These are phyloP conservation scores for Clavaria fumosa DNA, from an alignment of 768 basidiomycete species.

Conservation along the genomic window DNA sequence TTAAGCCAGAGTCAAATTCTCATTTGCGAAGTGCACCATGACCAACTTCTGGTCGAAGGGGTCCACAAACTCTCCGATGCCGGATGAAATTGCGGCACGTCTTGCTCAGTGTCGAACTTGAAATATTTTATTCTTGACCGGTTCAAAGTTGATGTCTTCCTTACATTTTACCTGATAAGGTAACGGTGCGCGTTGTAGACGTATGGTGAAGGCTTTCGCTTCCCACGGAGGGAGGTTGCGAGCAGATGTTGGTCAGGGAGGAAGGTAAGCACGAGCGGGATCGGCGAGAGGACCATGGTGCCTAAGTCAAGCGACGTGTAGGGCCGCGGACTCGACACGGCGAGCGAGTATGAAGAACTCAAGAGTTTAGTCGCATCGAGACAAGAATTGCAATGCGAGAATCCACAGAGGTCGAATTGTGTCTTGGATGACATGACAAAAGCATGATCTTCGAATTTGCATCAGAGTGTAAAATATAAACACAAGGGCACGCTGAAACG, in stretches of 20 bases:
- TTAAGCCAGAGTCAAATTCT: slow-evolving; percentile 37
- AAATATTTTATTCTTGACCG: slow-evolving; percentile 46
- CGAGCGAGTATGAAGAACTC: slow-evolving; percentile 33
- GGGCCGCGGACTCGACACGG: slow-evolving; percentile 33
- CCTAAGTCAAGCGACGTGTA: slow-evolving; percentile 22
- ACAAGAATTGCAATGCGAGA: slow-evolving; percentile 26
- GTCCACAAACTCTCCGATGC: slow-evolving; percentile 25
- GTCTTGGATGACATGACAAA: slow-evolving; percentile 34
- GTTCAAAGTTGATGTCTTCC: slow-evolving; percentile 59
- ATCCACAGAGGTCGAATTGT: slow-evolving; percentile 35
- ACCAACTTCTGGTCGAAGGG: slow-evolving; percentile 36
- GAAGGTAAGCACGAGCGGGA: background rate
- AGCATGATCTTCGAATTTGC: slow-evolving; percentile 7
- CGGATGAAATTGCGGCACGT: slow-evolving; percentile 46
- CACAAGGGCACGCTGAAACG: too few species aligned
- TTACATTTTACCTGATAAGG: slow-evolving; percentile 78
- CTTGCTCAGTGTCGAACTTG: slow-evolving; percentile 1
- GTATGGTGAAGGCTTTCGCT: too few species aligned
- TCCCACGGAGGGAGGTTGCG: too few species aligned
- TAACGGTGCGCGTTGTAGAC: too few species aligned
- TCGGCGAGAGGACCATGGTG: background rate
- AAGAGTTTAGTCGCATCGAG: slow-evolving; percentile 36
- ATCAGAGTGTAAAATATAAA: background rate
- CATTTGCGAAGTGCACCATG: slow-evolving; percentile 43
- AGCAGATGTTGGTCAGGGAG: too few species aligned